Evolutionary conservation across 192 early-diverging fungal genomes (phyloP), one percentile per base, ranked within the genome.

Genomic region (Podila verticillata): DNA sequence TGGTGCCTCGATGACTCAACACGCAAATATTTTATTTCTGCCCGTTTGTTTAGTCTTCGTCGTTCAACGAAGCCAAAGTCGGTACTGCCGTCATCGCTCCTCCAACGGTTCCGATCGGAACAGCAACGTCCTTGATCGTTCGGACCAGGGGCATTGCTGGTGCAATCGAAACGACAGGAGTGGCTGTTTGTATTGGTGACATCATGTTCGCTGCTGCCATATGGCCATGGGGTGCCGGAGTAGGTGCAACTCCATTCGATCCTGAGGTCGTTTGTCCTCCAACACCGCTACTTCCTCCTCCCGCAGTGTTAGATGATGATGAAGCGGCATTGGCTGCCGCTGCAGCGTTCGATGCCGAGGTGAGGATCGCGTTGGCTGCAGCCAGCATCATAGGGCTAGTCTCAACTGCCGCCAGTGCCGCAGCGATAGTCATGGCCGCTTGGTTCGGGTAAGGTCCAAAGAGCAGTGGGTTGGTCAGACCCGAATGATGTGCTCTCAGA

Each of bases 401-500:
- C 24, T 39, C 73, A 3, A 69, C 56, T 28, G 73, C 73, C 13
- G 59, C 51, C 29, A 75, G 49, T 0, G 73, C 73, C 1, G 73
- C 73, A 0, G 61, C 66, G 2, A 75, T 75, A 9, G 73, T 75
- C 73, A 75, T 69, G 0, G 54, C 73, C 5, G 66, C 73, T n/a
- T 29, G 20, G n/a, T 29, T 34, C 7, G 28, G 61, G 15, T 29
- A 34, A 8, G 61, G 32, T 60, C 58, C 58, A 60, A 75, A 24
- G 28, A 75, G 29, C 4, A 49, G 66, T 10, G 61, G 63, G 31
- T 67, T 66, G 51, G 64, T 70, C n/a, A 79, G 9, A 13, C 69
- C 69, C 20, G 69, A 72, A 4, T 79, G 75, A 26, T 79, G 75
- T 24, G 75, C 75, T 17, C 65, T 44, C 20, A 79, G 58, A 2